Evolutionary conservation across 768 basidiomycete species (phyloP).

Genomic region (Chalciporus chontae): DNA sequence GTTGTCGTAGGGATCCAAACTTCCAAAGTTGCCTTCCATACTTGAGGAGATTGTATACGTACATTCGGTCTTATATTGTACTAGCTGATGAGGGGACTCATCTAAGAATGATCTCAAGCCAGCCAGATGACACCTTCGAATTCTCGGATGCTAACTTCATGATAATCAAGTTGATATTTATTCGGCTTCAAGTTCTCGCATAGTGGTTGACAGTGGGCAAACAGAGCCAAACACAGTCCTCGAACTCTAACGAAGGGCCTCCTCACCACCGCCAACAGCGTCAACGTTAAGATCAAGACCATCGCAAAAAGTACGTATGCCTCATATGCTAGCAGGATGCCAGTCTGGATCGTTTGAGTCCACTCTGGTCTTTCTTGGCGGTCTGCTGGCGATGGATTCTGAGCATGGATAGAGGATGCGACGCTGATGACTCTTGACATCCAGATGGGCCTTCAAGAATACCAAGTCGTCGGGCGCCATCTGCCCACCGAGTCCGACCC

Average conservation of each 20-base stretch:
- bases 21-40: too few relatives aligned
- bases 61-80: too few relatives aligned
- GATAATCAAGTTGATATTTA: too few relatives aligned
- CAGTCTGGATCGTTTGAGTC: not conserved
- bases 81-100: too few relatives aligned
- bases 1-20: too few relatives aligned
- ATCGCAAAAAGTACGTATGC: slow-evolving; percentile 27
- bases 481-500: slow-evolving; percentile 91
- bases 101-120: too few relatives aligned
- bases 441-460: slow-evolving; percentile 84
- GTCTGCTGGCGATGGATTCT: slow-evolving; percentile 32
- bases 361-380: not conserved
- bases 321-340: not conserved
- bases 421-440: slow-evolving; percentile 13
- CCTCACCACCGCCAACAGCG: slow-evolving; percentile 26
- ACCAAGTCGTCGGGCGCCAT: slow-evolving; percentile 96
- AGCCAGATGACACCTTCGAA: too few relatives aligned
- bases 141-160: too few relatives aligned
- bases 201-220: too few relatives aligned
- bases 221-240: slow-evolving; percentile 26
- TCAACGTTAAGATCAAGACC: slow-evolving; percentile 25
- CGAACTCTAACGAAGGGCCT: slow-evolving; percentile 2
- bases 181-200: too few relatives aligned
- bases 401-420: slow-evolving; percentile 12
- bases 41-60: too few relatives aligned